Conservation (phyloP, 148 eudicot species). For the Pouteria glomerata region DNA sequence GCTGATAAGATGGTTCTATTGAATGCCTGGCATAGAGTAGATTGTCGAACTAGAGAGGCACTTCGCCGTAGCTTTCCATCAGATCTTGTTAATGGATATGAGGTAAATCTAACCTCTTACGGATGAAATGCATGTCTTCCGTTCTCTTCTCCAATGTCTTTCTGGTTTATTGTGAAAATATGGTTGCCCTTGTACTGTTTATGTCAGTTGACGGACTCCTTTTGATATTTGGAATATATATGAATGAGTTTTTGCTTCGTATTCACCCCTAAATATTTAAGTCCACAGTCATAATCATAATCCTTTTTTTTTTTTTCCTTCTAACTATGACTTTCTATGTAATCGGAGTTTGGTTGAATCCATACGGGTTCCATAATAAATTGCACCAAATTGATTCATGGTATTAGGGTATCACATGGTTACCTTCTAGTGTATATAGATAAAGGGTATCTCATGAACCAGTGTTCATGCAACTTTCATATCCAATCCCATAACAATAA, state of each 20-base stretch:
- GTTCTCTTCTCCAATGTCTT: neutral
- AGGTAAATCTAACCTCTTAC: constrained; percentile 36
- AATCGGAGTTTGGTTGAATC: no score
- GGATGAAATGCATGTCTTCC: neutral
- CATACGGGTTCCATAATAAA: no score
- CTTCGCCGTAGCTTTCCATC: constrained; percentile 73
- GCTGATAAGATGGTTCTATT: constrained; percentile 68
- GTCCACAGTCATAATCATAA: no score
- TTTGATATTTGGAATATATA: neutral
- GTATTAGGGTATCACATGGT: no score
- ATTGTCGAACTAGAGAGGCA: constrained; percentile 87
- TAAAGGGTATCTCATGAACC: no score
- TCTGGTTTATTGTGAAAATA: neutral
- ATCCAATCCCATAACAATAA: neutral
- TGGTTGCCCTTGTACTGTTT: neutral
- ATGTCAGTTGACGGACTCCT: neutral
- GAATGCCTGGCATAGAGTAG: constrained; percentile 90
- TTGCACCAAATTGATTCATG: no score
- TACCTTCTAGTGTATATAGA: no score
- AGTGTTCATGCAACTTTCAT: neutral
- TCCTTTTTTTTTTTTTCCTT: neutral
- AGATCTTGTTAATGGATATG: constrained; percentile 64
- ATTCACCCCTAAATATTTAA: neutral
- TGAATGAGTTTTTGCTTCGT: neutral
- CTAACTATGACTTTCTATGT: neutral